Evolutionary conservation across 257 asterid genomes (phyloP), one percentile per base, ranked within the genome.

Genomic region (Avicennia marina): DNA sequence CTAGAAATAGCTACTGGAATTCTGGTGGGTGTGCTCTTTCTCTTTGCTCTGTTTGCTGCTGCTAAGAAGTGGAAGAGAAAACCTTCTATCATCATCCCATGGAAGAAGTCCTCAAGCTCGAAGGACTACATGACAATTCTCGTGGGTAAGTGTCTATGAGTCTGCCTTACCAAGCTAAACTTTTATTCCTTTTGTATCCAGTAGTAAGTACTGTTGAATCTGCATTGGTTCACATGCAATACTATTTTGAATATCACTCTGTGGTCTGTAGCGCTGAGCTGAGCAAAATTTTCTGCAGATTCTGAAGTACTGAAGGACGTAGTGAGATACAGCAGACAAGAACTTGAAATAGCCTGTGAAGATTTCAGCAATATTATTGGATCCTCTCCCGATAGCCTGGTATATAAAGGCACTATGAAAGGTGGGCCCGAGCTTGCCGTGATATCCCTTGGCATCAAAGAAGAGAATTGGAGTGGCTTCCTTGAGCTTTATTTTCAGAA

Each of bases 361-460:
- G 98, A 88, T 70, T 91, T 91, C 71, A 91, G 98, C 79, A 91
- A 91, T 70, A 83, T 91, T 19, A 81, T 91, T 25, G 91, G 79
- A 34, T 75, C 84, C 16, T 69, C 82, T 41, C 78, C 85, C 0
- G 83, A 82, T 62, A 78, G 84, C 63, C 69, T 79, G 41, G 88
- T 91, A 15, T 91, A 85, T 71, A 91, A 91, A 75, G 98, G 98
- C 57, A 91, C 83, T 32, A 63, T 83, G 50, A 79, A 80, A 53
- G 87, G 83, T 34, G 95, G 98, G 44, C 90, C 87, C 1, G 96
- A 88, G 66, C 85, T 91, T 11, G 94, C 96, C 0, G 95, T 85
- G 15, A 66, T 81, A 65, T 79, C 93, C 48, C 77, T 85, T 60
- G 79, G 96, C 74, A 68, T 83, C 70, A 78, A 81, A 63, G 95